Percentiles rank a stretch among this genome's conserved stretches.
Evolutionary conservation across 371 early-diverging fungal species (phyloP).

Genomic region (Mortierella sp.): DNA sequence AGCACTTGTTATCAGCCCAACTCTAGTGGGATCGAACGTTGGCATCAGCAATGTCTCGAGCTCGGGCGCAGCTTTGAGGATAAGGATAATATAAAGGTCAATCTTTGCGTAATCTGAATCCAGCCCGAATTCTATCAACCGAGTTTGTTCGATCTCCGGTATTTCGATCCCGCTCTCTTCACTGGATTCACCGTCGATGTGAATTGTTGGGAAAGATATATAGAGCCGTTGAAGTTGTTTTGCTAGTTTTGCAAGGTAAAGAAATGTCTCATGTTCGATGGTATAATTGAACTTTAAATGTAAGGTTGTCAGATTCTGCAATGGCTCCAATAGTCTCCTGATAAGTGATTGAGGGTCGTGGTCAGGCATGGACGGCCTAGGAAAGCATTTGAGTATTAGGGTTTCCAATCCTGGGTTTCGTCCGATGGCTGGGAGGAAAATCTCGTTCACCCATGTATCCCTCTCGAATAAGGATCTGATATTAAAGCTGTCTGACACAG

Average conservation of each 20-base stretch:
- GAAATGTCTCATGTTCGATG: neutral
- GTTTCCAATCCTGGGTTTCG: too few species aligned
- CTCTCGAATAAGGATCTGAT: too few species aligned
- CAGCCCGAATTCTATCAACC: neutral
- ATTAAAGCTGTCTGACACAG: too few species aligned
- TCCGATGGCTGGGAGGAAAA: too few species aligned
- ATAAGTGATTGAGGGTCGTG: too few species aligned
- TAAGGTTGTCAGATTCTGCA: neutral
- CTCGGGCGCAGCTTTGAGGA: neutral
- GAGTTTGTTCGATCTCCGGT: neutral
- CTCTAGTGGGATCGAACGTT: too few species aligned
- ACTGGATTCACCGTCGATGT: neutral
- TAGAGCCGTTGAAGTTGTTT: neutral
- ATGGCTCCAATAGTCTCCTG: neutral
- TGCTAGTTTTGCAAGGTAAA: neutral
- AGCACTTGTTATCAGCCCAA: too few species aligned
- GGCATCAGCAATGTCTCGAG: neutral
- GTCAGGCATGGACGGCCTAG: too few species aligned
- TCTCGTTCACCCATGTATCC: too few species aligned
- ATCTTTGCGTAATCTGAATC: neutral
- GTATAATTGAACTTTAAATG: neutral
- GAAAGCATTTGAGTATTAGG: too few species aligned
- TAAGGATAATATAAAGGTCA: neutral
- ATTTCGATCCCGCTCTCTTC: neutral
- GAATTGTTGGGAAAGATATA: too few species aligned